Base-by-base conservation (phyloP, 2,329 filamentous ascomycete species). In the Monosporascus sp. region DNA sequence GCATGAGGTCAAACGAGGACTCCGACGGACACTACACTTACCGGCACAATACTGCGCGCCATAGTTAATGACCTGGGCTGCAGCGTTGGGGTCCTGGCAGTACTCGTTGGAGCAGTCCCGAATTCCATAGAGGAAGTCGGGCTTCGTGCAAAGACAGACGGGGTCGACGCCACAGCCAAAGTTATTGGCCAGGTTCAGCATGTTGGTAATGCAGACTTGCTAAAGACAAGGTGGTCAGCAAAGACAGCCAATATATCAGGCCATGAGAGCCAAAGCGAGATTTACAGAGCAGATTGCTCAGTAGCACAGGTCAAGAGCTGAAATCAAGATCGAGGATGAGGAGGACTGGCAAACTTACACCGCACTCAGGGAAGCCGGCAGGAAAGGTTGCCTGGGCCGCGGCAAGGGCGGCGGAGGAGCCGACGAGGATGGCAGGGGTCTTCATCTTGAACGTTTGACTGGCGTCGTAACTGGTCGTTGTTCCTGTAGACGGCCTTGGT, bases 151-250 rank as follows among this genome's bases (percentile, higher is more conserved):
- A 63, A 77, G 75, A 65, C 75, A 77, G 52, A 61, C 60, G 44
- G 59, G 53, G 52, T 74, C 67, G 41, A 63, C 64, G 52, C 61
- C 55, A 3, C 81, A 84, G 55, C 74, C 73, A 37, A 83, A 74
- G 50, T 73, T 65, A 36, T 58, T 34, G 47, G 72, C 72, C 69
- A 78, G 72, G 53, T 51, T 61, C n/a, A 76, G 59, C 79, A 84
- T 82, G 71, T 79, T 78, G 63, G 63, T 67, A 58, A 75, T 70
- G 60, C 81, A 84, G 41, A 62, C 69, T 63, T 68, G 70, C 80
- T 83, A 52, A 48, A 40, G n/a, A 46, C 43, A 14, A 16, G 5
- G 19, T 34, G 17, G 24, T 46, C 22, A 46, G 43, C 24, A 46
- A 46, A 14, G 8, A 11, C 26, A 17, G 22, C 22, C 11, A n/a